These are phyloP conservation scores for Podaxis mareebaensis DNA, from an alignment of 768 basidiomycete species.

Conservation along the genomic window DNA sequence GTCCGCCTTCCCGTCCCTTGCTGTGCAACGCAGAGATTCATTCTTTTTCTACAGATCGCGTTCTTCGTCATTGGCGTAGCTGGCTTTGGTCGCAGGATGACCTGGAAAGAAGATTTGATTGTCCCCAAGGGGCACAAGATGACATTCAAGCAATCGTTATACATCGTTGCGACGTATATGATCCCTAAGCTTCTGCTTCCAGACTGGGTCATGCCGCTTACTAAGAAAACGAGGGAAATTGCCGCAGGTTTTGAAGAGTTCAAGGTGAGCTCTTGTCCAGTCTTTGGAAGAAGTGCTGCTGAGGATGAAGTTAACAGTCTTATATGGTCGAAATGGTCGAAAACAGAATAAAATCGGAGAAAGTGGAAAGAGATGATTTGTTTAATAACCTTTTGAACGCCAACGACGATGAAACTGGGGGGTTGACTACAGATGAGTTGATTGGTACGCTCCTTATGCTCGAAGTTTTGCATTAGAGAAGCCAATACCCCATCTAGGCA, in stretches of 20 bases:
- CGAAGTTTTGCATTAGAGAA: too few relatives aligned
- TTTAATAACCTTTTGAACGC: slow-evolving; percentile 51
- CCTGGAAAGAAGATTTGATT: slow-evolving; percentile 43
- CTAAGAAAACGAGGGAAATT: slow-evolving; percentile 29
- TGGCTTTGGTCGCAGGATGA: slow-evolving; percentile 53
- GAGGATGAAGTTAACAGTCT: slow-evolving; percentile 16
- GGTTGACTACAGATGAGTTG: slow-evolving; percentile 41
- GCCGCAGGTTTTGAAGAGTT: slow-evolving; percentile 40
- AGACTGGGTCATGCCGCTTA: slow-evolving; percentile 37
- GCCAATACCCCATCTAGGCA: slow-evolving; percentile 25
- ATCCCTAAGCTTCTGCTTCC: slow-evolving; percentile 40
- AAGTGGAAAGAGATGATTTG: slow-evolving; percentile 46
- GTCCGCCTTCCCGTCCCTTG: slow-evolving; percentile 12
- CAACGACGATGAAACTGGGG: slow-evolving; percentile 35
- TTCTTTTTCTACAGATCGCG: slow-evolving; percentile 39
- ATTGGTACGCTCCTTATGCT: slow-evolving; percentile 24
- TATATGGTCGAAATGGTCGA: slow-evolving; percentile 56
- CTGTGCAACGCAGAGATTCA: neutral
- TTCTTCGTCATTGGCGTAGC: slow-evolving; percentile 57
- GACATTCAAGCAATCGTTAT: slow-evolving; percentile 51
- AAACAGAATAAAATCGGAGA: slow-evolving; percentile 34
- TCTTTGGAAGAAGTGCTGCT: neutral
- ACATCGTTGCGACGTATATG: slow-evolving; percentile 39
- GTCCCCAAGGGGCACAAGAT: slow-evolving; percentile 44
- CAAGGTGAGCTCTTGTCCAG: slow-evolving; percentile 25